Evolutionary conservation across 768 basidiomycete species (phyloP), one percentile per base, ranked within the genome.

Genomic region (Rhodotorula toruloides): DNA sequence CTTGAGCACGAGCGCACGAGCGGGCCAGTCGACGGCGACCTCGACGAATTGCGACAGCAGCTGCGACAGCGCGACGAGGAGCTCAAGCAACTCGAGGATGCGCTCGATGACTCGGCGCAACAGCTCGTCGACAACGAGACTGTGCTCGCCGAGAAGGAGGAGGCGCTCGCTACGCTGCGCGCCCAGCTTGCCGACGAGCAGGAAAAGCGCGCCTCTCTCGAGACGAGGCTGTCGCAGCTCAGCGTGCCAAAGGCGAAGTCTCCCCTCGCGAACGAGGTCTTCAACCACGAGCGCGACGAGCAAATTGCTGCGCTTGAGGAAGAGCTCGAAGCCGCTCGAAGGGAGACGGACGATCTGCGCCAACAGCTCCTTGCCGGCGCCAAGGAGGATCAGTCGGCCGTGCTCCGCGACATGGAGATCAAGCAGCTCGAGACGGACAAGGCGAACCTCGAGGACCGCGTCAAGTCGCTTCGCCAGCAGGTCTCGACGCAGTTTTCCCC

Each of bases 291-390:
- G 25, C 39, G 58, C 29, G 71, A 69, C 47, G 58, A 63, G 22
- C 22, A 54, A 19, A 67, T 74, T 50, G 32, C 53, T 6, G 43
- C 61, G 0, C 80, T 92, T 56, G 89, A 91, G 75, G 79, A 80
- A 4, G 89, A 91, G 72, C 82, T 92, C 48, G 87, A 89, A 62
- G 82, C 84, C 1, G 89, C 90, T 1, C 81, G 89, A 74, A 84
- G 79, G 73, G 88, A 91, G 76, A 86, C 90, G 63, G 86, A 85
- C 0, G 82, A 84, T 44, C 78, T 92, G 48, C 83, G 82, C n/a
- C 81, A 83, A 0, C 74, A 87, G 39, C 79, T 91, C 49, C 82
- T 81, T 37, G 86, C 88, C 68, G 89, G 22, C 86, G 27, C 88
- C 87, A 22, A 86, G 85, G 59, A 82, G 86, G 84, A 83, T 67